These are phyloP conservation scores for Backusella australiensis DNA, from an alignment of 192 early-diverging fungal genomes.

Conservation along the genomic window DNA sequence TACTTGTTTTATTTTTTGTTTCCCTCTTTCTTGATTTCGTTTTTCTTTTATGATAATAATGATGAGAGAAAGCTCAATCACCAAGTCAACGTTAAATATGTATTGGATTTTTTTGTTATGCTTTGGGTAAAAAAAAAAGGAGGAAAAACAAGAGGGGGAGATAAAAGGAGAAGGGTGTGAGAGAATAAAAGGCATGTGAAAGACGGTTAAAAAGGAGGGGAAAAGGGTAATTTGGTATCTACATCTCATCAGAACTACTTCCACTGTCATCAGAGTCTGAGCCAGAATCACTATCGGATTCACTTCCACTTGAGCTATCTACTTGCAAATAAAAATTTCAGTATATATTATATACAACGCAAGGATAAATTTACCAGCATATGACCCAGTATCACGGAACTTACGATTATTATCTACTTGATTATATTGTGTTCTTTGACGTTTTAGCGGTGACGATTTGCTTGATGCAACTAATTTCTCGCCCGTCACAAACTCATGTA, in stretches of 20 bases:
- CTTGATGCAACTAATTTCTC: conserved; percentile 19
- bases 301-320: conserved; percentile 51
- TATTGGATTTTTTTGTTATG: too few relatives aligned
- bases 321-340: conserved; percentile 20
- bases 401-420: conserved; percentile 50
- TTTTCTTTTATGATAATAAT: too few relatives aligned
- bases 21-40: too few relatives aligned
- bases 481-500: conserved; percentile 84
- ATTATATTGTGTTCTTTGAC: conserved; percentile 37
- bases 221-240: conserved; percentile 9
- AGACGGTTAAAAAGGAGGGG: background rate
- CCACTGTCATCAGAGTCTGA: conserved; percentile 86
- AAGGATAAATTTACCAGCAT: conserved; percentile 5
- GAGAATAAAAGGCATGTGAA: conserved; percentile 11
- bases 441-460: conserved; percentile 41
- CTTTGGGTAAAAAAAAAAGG: too few relatives aligned
- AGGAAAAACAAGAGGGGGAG: background rate
- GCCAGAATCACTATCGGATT: conserved; percentile 54
- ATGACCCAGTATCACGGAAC: conserved; percentile 19
- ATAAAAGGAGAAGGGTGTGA: background rate
- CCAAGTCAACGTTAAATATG: too few relatives aligned
- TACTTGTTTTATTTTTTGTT: too few relatives aligned
- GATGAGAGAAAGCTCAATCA: too few relatives aligned
- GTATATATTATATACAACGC: background rate
- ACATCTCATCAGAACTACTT: conserved; percentile 68